These are phyloP conservation scores for Thelonectria discophora DNA, from an alignment of 2,329 filamentous ascomycete species.

Conservation along the genomic window DNA sequence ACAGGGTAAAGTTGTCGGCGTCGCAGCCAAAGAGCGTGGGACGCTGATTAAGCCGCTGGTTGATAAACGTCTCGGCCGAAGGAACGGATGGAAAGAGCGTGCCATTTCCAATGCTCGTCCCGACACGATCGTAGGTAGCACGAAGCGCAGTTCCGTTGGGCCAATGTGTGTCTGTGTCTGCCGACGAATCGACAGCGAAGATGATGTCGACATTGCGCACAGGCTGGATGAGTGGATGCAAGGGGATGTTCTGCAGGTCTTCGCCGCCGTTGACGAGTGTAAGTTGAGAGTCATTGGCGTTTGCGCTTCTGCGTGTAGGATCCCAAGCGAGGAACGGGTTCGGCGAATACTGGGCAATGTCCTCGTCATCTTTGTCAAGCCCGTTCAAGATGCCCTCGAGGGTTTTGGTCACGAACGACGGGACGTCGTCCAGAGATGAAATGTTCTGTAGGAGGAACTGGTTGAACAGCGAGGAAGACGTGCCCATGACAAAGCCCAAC, in stretches of 20 bases:
- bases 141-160: slow-evolving; percentile 80
- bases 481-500: slow-evolving; percentile 84
- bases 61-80: slow-evolving; percentile 81
- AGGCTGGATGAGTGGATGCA: slow-evolving; percentile 80
- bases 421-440: slow-evolving; percentile 43
- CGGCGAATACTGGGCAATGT: slow-evolving; percentile 75
- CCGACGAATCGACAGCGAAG: slow-evolving; percentile 81
- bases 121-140: slow-evolving; percentile 78
- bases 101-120: slow-evolving; percentile 36
- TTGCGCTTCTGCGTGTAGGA: slow-evolving; percentile 62
- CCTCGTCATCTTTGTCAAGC: slow-evolving; percentile 68
- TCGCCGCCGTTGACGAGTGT: slow-evolving; percentile 82
- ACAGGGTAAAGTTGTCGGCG: slow-evolving; percentile 40
- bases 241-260: slow-evolving; percentile 80
- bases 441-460: slow-evolving; percentile 71
- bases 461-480: slow-evolving; percentile 87
- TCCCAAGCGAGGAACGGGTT: slow-evolving; percentile 80
- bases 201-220: slow-evolving; percentile 77
- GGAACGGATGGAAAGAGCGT: slow-evolving; percentile 71
- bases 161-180: slow-evolving; percentile 74
- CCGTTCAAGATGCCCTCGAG: slow-evolving; percentile 60
- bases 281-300: slow-evolving; percentile 62
- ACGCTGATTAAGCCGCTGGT: slow-evolving; percentile 74
- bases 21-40: slow-evolving; percentile 87
- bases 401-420: slow-evolving; percentile 59